Evolutionary conservation across 345 rosid species (phyloP), one percentile per base, ranked within the genome.

Genomic region (Hibiscus trionum): DNA sequence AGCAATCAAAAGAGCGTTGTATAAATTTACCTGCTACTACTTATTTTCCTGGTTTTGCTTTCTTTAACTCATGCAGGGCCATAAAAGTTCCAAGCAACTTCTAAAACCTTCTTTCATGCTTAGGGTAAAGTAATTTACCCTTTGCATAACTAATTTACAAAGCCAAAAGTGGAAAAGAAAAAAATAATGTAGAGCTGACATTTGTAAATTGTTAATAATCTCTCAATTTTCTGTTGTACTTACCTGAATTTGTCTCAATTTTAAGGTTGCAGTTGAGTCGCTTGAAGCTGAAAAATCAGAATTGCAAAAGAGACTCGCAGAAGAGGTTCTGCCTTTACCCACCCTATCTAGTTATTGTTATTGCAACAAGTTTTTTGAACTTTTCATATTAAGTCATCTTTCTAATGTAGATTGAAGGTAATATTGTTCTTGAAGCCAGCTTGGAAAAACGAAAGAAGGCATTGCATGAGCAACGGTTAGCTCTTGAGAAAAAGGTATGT

Each of bases 401-500:
- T 78, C 70, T 70, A 17, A 56, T 70, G 46, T 73, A 95, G 99
- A 87, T 84, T 53, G 76, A 88, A 80, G 83, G 73, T 73, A 92
- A 92, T 82, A 86, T 78, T 47, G 77, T 69, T 78, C 83, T 95
- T 58, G 88, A 84, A 71, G 86, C 84, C 71, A 83, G 75, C 70
- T 64, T 95, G 81, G 89, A 86, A 76, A 78, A 81, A 69, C 83
- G 86, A 78, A 95, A 87, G 85, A 87, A 80, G 76, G 80, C 82
- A 70, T 78, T 92, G 84, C 80, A 82, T 35, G 87, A 79, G 76
- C 87, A 82, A 14, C 94, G 98, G 50, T 79, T 78, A 79, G 87
- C 88, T 75, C 89, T 95, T 66, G 88, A 88, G 79, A 83, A 81
- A 73, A 96, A 88, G 69, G 98, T 95, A 90, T 19, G 89, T 57